Evolutionary conservation across 2,329 filamentous ascomycete genomes (phyloP).

Genomic region (Sporothrix phasma): DNA sequence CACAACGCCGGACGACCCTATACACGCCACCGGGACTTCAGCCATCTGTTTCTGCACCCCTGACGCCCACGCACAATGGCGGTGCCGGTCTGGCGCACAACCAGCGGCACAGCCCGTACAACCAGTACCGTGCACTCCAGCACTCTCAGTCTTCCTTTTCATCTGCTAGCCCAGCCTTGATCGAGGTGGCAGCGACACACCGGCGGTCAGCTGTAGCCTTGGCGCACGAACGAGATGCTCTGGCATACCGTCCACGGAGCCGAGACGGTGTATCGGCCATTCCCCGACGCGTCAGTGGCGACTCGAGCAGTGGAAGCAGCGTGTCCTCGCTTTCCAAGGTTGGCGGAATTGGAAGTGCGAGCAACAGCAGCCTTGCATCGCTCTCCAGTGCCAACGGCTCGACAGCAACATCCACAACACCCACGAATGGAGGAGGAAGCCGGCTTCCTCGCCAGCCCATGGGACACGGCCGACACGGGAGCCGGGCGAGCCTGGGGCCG

Average conservation of each 20-base stretch:
- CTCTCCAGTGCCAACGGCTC: slow-evolving; percentile 2
- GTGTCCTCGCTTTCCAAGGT: slow-evolving; percentile 15
- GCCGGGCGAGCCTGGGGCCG: slow-evolving; percentile 23
- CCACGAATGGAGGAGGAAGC: slow-evolving; percentile 15
- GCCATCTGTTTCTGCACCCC: slow-evolving; percentile 38
- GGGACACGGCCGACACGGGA: slow-evolving; percentile 17
- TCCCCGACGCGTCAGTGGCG: slow-evolving; percentile 26
- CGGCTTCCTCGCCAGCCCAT: slow-evolving; percentile 25
- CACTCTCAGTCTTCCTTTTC: slow-evolving; percentile 25
- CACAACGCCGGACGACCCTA: slow-evolving; percentile 38
- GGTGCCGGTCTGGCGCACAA: slow-evolving; percentile 17
- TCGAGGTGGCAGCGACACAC: slow-evolving; percentile 41
- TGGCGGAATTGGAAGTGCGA: slow-evolving; percentile 10
- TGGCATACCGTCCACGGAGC: slow-evolving; percentile 26
- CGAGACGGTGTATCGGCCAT: slow-evolving; percentile 25
- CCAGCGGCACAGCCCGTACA: slow-evolving; percentile 13
- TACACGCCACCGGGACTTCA: slow-evolving; percentile 47
- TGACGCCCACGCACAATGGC: slow-evolving; percentile 39
- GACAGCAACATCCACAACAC: background rate
- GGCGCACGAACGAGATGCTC: slow-evolving; percentile 33
- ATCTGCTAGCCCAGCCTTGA: slow-evolving; percentile 29
- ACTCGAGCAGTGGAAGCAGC: slow-evolving; percentile 20
- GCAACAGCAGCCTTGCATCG: slow-evolving; percentile 10
- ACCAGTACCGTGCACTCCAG: slow-evolving; percentile 22
- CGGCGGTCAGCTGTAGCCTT: slow-evolving; percentile 24